phyloP scores from a whole-genome alignment of 768 basidiomycete genomes.

The Rhodotorula kratochvilovae region DNA sequence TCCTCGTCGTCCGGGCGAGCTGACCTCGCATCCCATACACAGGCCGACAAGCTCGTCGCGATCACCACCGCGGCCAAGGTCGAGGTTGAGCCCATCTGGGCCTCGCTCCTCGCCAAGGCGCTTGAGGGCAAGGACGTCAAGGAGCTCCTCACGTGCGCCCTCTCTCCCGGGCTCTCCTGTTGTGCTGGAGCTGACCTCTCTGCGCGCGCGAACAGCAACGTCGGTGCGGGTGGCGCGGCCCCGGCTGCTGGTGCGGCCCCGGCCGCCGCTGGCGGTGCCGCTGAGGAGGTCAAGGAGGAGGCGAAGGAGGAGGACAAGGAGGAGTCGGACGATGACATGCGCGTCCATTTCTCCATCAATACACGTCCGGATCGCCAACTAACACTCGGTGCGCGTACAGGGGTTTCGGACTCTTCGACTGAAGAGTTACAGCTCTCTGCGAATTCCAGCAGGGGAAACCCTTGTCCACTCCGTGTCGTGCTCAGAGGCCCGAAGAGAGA shows the following conservation, averaged over 20 bases:
- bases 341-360: background rate
- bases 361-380: no score
- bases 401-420: no score
- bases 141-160: slow-evolving; percentile 65
- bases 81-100: slow-evolving; percentile 96
- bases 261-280: slow-evolving; percentile 58
- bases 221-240: slow-evolving; percentile 85
- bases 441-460: no score
- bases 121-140: slow-evolving; percentile 97
- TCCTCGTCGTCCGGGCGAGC: background rate
- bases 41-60: slow-evolving; percentile 90
- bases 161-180: background rate
- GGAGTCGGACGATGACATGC: slow-evolving; percentile 24
- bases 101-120: slow-evolving; percentile 90
- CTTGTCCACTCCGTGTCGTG: no score
- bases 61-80: slow-evolving; percentile 75
- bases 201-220: slow-evolving; percentile 54
- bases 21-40: background rate
- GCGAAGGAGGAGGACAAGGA: slow-evolving; percentile 55
- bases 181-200: background rate
- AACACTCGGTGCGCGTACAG: no score
- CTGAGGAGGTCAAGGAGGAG: slow-evolving; percentile 71
- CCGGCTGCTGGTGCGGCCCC: slow-evolving; percentile 61
- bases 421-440: no score
- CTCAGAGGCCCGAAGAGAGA: no score